Evolutionary conservation across 352 stramenopile genomes (phyloP).

Genomic region (Pythium insidiosum): DNA sequence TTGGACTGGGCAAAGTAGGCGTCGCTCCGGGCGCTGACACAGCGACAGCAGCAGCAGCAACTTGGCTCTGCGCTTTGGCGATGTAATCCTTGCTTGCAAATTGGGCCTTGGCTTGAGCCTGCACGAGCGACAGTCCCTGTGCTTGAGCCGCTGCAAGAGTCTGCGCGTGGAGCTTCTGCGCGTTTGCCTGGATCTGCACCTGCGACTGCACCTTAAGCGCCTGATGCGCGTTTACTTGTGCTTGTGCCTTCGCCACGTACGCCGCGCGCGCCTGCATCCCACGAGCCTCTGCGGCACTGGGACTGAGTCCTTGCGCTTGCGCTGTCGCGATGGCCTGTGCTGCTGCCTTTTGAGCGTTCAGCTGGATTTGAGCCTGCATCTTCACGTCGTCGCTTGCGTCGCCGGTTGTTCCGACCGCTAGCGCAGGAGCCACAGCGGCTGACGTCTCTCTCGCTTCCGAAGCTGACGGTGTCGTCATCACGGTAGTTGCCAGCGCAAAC

Average conservation of each 20-base stretch:
- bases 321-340: slow-evolving; percentile 69
- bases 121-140: slow-evolving; percentile 76
- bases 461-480: slow-evolving; percentile 18
- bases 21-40: no score
- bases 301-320: slow-evolving; percentile 70
- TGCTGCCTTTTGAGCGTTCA: slow-evolving; percentile 79
- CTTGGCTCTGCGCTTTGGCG: slow-evolving; percentile 77
- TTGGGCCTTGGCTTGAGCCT: slow-evolving; percentile 82
- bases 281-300: slow-evolving; percentile 56
- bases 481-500: slow-evolving; percentile 78
- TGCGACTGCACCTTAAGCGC: slow-evolving; percentile 81
- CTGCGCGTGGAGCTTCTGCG: slow-evolving; percentile 83
- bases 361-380: slow-evolving; percentile 79
- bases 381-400: slow-evolving; percentile 54
- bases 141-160: slow-evolving; percentile 76
- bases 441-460: slow-evolving; percentile 1
- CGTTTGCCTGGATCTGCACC: slow-evolving; percentile 86
- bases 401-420: background rate
- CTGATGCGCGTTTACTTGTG: slow-evolving; percentile 79
- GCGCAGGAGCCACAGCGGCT: slow-evolving; percentile 16
- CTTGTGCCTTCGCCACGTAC: slow-evolving; percentile 80
- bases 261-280: slow-evolving; percentile 78
- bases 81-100: slow-evolving; percentile 88
- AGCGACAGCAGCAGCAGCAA: no score
- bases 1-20: slow-evolving; percentile 34